A percentile compares a stretch with the other conserved stretches of the same genome.
phyloP scores from a whole-genome alignment of 345 rosid species.

The Corchorus olitorius region DNA sequence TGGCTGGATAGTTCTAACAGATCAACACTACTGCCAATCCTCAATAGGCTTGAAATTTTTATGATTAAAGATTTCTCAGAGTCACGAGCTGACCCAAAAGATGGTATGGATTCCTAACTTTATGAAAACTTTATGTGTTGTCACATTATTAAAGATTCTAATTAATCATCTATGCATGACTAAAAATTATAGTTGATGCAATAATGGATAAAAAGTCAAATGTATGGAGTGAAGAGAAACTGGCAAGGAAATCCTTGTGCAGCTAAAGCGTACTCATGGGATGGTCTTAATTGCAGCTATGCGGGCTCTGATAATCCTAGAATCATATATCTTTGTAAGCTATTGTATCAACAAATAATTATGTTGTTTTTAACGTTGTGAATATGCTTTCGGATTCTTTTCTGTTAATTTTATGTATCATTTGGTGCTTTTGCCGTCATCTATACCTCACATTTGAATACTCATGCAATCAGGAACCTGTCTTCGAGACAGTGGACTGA shows the following conservation, averaged over 20 bases:
- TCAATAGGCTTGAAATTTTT: constrained; percentile 39
- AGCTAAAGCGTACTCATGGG: constrained; percentile 44
- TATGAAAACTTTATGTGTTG: background rate
- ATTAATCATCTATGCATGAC: background rate
- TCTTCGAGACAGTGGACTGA: constrained; percentile 37
- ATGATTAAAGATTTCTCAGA: constrained; percentile 17
- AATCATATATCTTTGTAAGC: constrained; percentile 40
- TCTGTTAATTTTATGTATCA: too few species aligned
- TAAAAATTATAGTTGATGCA: constrained; percentile 35
- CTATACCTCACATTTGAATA: too few species aligned
- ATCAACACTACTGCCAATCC: constrained; percentile 34
- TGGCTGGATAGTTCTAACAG: constrained; percentile 19
- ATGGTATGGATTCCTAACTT: constrained; percentile 26
- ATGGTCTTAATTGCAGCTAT: constrained; percentile 47
- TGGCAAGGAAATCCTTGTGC: constrained; percentile 78
- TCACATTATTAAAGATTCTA: background rate
- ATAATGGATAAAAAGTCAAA: constrained; percentile 35
- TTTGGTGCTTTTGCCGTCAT: too few species aligned
- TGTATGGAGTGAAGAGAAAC: constrained; percentile 34
- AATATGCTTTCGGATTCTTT: too few species aligned
- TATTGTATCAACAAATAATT: background rate
- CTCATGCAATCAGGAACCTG: constrained; percentile 28
- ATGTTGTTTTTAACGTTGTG: background rate
- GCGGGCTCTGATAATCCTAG: constrained; percentile 19
- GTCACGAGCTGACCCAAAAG: constrained; percentile 27